These are phyloP conservation scores for Psilocybe tampanensis DNA, from an alignment of 768 basidiomycete genomes.

Conservation along the genomic window DNA sequence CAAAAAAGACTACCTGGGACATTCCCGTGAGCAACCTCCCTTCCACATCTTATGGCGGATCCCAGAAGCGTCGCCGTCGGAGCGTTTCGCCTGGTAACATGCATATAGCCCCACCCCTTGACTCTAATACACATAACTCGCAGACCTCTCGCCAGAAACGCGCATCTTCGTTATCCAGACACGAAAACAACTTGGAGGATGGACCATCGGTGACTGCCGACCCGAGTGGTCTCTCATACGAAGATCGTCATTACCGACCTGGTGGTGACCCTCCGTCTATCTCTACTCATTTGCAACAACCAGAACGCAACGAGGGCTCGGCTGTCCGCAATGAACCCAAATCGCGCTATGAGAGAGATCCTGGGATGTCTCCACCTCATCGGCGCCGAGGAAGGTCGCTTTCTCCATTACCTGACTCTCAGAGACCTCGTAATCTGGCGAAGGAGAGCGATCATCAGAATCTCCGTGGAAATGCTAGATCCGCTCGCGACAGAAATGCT, in stretches of 20 bases:
- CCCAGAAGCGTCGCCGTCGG: slow-evolving; percentile 26
- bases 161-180: slow-evolving; percentile 16
- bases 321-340: slow-evolving; percentile 10
- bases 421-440: slow-evolving; percentile 18
- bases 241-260: slow-evolving; percentile 71
- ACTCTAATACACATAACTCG: slow-evolving; percentile 33
- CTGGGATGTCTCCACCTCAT: slow-evolving; percentile 26
- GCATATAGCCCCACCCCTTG: slow-evolving; percentile 22
- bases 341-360: slow-evolving; percentile 28
- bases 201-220: slow-evolving; percentile 6
- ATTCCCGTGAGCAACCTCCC: slow-evolving; percentile 43
- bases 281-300: slow-evolving; percentile 6
- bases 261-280: slow-evolving; percentile 25
- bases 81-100: slow-evolving; percentile 26
- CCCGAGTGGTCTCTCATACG: slow-evolving; percentile 44
- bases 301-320: slow-evolving; percentile 9
- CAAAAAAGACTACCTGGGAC: slow-evolving; percentile 60
- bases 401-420: slow-evolving; percentile 20
- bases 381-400: slow-evolving; percentile 31
- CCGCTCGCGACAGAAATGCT: slow-evolving; percentile 26
- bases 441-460: slow-evolving; percentile 21
- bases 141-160: slow-evolving; percentile 25
- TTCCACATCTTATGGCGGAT: slow-evolving; percentile 23
- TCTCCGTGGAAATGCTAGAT: slow-evolving; percentile 25
- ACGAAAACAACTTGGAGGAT: slow-evolving; percentile 17